Evolutionary conservation across 2,329 filamentous ascomycete species (phyloP).

Genomic region (Talaromyces verruculosus): DNA sequence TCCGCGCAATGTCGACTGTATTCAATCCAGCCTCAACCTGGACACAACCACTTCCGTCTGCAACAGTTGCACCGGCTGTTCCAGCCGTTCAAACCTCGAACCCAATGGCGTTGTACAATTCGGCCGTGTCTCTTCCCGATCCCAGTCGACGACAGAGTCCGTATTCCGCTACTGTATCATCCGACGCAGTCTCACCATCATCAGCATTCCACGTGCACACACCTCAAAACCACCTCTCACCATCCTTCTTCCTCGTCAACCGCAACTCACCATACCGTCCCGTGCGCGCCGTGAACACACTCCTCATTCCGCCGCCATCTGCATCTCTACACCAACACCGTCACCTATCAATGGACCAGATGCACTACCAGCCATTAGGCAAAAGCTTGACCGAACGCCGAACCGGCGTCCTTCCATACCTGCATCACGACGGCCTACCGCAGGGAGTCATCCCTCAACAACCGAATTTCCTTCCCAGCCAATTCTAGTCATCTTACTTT

Average conservation of each 20-base stretch:
- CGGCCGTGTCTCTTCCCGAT: conserved; percentile 34
- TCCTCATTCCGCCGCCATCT: conserved; percentile 84
- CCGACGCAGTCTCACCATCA: conserved; percentile 65
- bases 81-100: conserved; percentile 25
- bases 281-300: conserved; percentile 81
- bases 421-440: conserved; percentile 47
- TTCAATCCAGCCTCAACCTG: conserved; percentile 61
- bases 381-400: conserved; percentile 64
- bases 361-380: conserved; percentile 79
- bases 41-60: conserved; percentile 44
- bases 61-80: conserved; percentile 30
- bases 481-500: conserved; percentile 27
- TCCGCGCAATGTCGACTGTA: conserved; percentile 73
- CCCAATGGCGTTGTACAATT: conserved; percentile 31
- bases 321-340: conserved; percentile 74
- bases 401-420: conserved; percentile 66
- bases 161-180: conserved; percentile 47
- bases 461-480: conserved; percentile 32
- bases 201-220: conserved; percentile 60
- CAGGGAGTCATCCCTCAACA: conserved; percentile 30
- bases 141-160: conserved; percentile 52
- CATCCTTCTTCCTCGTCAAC: conserved; percentile 55
- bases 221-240: conserved; percentile 27
- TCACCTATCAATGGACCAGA: conserved; percentile 64
- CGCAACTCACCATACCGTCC: conserved; percentile 90